Evolutionary conservation across 2,329 filamentous ascomycete species (phyloP), one percentile per base, ranked within the genome.

Genomic region (Emericellopsis atlantica): DNA sequence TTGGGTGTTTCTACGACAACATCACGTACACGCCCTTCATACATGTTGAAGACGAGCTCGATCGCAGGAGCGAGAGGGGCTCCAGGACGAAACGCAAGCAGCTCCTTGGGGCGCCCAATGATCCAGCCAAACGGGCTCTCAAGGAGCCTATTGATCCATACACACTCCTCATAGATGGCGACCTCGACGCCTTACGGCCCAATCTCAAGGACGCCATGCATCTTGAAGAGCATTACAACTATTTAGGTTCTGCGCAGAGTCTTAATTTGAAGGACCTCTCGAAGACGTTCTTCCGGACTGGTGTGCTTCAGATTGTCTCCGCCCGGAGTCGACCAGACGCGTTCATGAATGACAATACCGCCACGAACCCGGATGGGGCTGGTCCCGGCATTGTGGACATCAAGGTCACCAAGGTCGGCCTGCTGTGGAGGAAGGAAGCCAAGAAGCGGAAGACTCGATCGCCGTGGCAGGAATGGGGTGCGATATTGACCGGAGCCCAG

Each of bases 381-480:
- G 85, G 92, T 48, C 86, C 88, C 4, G 92, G 92, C 11, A 83
- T 98, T 44, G 90, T 98, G 10, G 90, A 96, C 59, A 94, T 98
- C 55, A 95, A 95, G 51, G 84, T 96, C 36, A 95, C 90, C 36
- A 98, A 96, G 59, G 89, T 98, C 39, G 92, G 92, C 4, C 66
- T 95, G 2, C 59, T 98, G 26, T 98, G 92, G 92, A 79, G 92
- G 36, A 98, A 98, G 57, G 88, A 95, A 48, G 66, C 74, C 1
- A 95, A 94, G 64, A 95, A 90, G 63, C 90, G 92, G 64, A 94
- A 93, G 60, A 83, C 88, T 1, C 76, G 90, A 35, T 95, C 90
- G 10, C 90, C 92, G 2, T 98, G 92, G 92, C 90, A 95, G 56
- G 92, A 98, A 70, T 98, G 92, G 92, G 92, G 92, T 40, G 92